Percentiles rank a stretch among this genome's conserved stretches.
Conservation (phyloP, 2,329 filamentous ascomycete genomes). For the Tolypocladium album region DNA sequence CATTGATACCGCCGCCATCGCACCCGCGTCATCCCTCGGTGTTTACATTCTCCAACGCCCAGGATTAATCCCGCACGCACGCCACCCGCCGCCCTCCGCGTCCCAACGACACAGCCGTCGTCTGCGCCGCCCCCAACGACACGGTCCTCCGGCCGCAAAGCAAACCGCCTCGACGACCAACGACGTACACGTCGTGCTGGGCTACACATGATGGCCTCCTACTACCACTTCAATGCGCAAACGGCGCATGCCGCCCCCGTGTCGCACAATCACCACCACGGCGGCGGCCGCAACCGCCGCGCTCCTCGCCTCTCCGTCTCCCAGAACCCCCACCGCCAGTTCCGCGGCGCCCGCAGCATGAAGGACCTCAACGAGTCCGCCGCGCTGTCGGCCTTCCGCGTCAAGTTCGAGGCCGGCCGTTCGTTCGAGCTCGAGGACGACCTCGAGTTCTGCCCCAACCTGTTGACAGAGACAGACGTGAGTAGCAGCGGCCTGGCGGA, state of each 20-base stretch:
- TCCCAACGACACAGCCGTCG: neutral
- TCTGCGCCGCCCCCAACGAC: neutral
- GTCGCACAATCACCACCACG: conserved; percentile 61
- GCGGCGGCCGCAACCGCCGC: conserved; percentile 70
- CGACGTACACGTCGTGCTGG: conserved; percentile 2
- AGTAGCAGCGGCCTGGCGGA: conserved; percentile 24
- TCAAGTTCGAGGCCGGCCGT: conserved; percentile 79
- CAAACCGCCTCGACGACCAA: neutral
- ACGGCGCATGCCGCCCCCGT: conserved; percentile 46
- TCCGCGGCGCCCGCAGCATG: conserved; percentile 73
- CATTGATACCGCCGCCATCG: neutral
- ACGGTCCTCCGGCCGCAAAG: neutral
- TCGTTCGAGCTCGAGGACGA: conserved; percentile 96
- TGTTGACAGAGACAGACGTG: conserved; percentile 92
- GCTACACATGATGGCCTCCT: conserved; percentile 43
- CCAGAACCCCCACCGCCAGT: conserved; percentile 79
- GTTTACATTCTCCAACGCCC: neutral
- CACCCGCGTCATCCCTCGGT: neutral
- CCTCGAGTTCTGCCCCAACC: conserved; percentile 85
- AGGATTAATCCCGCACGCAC: conserved; percentile 17
- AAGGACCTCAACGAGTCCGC: conserved; percentile 78
- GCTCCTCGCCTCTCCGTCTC: conserved; percentile 69
- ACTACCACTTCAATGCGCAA: conserved; percentile 52
- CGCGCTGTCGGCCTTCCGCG: conserved; percentile 67
- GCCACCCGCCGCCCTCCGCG: neutral